These are phyloP conservation scores for Capronia coronata DNA, from an alignment of 2,329 filamentous ascomycete species.

Conservation along the genomic window DNA sequence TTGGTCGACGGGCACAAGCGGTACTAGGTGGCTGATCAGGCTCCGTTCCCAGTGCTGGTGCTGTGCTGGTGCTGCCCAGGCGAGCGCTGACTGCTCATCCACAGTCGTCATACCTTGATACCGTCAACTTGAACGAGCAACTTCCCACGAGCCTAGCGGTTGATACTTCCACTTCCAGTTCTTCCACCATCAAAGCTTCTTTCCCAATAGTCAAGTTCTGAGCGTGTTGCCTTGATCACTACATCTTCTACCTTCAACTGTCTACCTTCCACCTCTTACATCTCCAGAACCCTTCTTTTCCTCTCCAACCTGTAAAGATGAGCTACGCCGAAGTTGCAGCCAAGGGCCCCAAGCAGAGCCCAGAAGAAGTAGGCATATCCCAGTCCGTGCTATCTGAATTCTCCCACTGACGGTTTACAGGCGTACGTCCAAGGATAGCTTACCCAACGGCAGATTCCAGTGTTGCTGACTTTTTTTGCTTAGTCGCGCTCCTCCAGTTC, in stretches of 20 bases:
- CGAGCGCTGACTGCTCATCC: neutral
- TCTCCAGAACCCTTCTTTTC: neutral
- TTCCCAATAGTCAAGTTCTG: too few relatives aligned
- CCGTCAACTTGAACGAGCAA: neutral
- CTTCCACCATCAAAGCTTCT: conserved; percentile 3
- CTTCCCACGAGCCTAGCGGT: neutral
- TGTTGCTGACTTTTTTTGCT: conserved; percentile 9
- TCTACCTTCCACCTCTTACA: neutral
- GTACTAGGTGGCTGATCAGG: neutral
- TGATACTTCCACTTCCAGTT: too few relatives aligned
- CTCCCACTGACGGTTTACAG: conserved; percentile 15
- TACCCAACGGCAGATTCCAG: conserved; percentile 35
- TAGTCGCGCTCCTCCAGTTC: conserved; percentile 40
- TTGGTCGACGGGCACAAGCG: too few relatives aligned
- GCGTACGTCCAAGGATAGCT: conserved; percentile 9
- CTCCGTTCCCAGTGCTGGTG: neutral
- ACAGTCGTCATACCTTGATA: conserved; percentile 6
- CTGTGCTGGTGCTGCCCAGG: neutral
- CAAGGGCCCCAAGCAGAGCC: conserved; percentile 42
- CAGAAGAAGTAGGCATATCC: conserved; percentile 40
- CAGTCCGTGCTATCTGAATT: conserved; percentile 16
- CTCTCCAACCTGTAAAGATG: conserved; percentile 32
- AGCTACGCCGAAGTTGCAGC: conserved; percentile 46
- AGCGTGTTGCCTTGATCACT: neutral
- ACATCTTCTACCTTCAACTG: neutral